Evolutionary conservation across 2,329 filamentous ascomycete genomes (phyloP).

Genomic region (Ceratocystis huliohia): DNA sequence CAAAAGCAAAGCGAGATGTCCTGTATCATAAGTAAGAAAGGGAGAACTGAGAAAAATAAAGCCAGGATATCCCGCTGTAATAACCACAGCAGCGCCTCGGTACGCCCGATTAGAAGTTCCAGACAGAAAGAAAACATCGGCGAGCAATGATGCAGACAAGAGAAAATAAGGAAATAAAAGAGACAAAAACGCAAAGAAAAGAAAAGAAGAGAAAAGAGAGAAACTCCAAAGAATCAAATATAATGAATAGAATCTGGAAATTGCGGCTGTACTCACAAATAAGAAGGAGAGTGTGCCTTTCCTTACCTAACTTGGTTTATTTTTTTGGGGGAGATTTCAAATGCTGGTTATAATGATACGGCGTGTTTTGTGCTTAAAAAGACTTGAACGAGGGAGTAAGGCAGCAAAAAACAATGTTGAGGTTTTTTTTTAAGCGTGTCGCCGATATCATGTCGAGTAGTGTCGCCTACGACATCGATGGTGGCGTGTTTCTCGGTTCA

Average conservation of each 20-base stretch:
- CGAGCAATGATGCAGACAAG: neutral
- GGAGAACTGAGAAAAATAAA: neutral
- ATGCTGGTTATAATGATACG: constrained; percentile 2
- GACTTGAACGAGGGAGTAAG: neutral
- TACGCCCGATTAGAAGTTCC: constrained; percentile 1
- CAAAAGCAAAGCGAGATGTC: neutral
- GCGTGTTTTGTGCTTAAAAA: constrained; percentile 3
- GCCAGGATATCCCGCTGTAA: neutral
- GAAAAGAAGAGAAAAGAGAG: neutral
- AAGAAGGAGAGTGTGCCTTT: constrained; percentile 8
- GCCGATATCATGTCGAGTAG: neutral
- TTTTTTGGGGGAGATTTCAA: neutral
- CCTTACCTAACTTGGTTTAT: neutral
- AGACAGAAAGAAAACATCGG: neutral
- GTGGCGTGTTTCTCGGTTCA: neutral
- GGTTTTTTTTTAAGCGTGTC: neutral
- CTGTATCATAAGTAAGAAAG: neutral
- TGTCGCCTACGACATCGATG: neutral
- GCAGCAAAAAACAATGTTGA: neutral
- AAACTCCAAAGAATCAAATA: constrained; percentile 2
- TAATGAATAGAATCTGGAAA: constrained; percentile 3
- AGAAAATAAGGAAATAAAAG: neutral
- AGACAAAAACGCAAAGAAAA: neutral
- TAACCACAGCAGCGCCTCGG: neutral
- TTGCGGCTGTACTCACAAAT: neutral